Percentiles rank a stretch among this genome's conserved stretches.
These are phyloP conservation scores for Apiospora pterosperma DNA, from an alignment of 2,329 filamentous ascomycete species.

Conservation along the genomic window DNA sequence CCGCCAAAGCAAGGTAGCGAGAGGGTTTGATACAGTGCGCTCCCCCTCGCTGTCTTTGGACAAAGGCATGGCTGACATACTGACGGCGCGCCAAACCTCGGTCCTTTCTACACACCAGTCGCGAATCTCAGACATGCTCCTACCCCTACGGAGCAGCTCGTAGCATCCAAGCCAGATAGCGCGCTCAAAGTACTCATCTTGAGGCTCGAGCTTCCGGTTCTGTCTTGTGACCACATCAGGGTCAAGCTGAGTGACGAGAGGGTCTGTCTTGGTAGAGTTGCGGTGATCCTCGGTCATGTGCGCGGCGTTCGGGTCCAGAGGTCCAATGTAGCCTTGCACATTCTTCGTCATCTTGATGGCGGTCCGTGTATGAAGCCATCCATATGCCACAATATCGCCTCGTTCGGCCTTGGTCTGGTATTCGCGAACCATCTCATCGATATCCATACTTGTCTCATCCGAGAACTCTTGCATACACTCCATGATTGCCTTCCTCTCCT, in stretches of 20 bases:
- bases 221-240: slow-evolving; percentile 87
- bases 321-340: slow-evolving; percentile 62
- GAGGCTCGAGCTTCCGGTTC: slow-evolving; percentile 68
- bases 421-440: slow-evolving; percentile 73
- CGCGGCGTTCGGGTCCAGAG: slow-evolving; percentile 60
- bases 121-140: slow-evolving; percentile 66
- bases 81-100: slow-evolving; percentile 85
- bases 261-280: slow-evolving; percentile 56
- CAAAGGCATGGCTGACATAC: slow-evolving; percentile 70
- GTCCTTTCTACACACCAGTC: slow-evolving; percentile 85
- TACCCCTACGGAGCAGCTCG: slow-evolving; percentile 86
- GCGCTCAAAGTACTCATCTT: slow-evolving; percentile 85
- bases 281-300: slow-evolving; percentile 53
- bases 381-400: slow-evolving; percentile 78
- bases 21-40: slow-evolving; percentile 37
- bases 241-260: slow-evolving; percentile 82
- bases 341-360: slow-evolving; percentile 89
- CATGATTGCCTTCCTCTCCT: slow-evolving; percentile 75
- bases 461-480: slow-evolving; percentile 84
- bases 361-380: slow-evolving; percentile 88
- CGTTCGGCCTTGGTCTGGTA: slow-evolving; percentile 73
- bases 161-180: slow-evolving; percentile 94
- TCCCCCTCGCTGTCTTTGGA: slow-evolving; percentile 43
- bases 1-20: slow-evolving; percentile 64
- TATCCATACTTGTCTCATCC: slow-evolving; percentile 60